Evolutionary conservation across 1,139 yeast genomes (phyloP).

Genomic region (Nadsonia starkeyi-henricii): DNA sequence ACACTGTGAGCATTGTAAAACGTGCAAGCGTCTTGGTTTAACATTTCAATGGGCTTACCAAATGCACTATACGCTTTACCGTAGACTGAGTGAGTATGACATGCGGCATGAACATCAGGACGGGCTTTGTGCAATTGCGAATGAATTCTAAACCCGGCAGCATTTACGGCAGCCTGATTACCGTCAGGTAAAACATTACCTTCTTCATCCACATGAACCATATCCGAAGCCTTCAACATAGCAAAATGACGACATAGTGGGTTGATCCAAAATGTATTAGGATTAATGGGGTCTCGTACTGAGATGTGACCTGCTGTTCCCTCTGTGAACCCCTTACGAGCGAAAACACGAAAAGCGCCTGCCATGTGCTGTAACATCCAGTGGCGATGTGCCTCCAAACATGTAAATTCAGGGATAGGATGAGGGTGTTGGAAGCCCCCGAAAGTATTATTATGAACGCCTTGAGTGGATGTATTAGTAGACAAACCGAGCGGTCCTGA

Average conservation of each 20-base stretch:
- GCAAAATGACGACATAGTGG: conserved; percentile 65
- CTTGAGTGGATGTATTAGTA: background rate
- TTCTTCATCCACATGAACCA: conserved; percentile 62
- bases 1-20: conserved; percentile 57
- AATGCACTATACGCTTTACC: conserved; percentile 68
- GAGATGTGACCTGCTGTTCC: conserved; percentile 78
- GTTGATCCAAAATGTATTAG: conserved; percentile 65
- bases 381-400: conserved; percentile 38
- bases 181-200: conserved; percentile 57
- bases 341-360: conserved; percentile 66
- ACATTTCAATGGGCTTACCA: conserved; percentile 61
- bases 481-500: too few relatives aligned
- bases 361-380: conserved; percentile 69
- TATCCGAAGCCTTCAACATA: conserved; percentile 52
- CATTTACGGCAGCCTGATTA: conserved; percentile 49
- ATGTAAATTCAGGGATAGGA: conserved; percentile 36
- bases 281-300: conserved; percentile 61
- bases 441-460: background rate
- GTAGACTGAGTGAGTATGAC: conserved; percentile 62
- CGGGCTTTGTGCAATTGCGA: conserved; percentile 63
- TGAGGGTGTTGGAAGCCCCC: conserved; percentile 11
- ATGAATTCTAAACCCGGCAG: conserved; percentile 74
- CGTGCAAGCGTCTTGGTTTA: conserved; percentile 63
- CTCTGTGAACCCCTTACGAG: conserved; percentile 58
- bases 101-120: conserved; percentile 70